Conservation (phyloP, 257 asterid species). For the Solanum rostratum region DNA sequence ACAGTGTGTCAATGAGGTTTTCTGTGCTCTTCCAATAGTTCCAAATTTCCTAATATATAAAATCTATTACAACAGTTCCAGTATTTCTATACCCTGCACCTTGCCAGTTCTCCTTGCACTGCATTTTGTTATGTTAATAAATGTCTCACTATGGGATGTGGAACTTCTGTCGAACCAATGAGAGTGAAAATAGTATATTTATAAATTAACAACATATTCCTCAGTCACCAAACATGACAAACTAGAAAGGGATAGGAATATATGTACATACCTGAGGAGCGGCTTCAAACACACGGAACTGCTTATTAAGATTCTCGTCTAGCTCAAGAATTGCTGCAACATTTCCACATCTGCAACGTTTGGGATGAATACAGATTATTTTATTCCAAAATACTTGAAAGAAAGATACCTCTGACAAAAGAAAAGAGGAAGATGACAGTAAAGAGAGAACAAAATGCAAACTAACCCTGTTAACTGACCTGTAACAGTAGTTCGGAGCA, state of each 20-base stretch:
- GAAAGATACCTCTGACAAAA: background rate
- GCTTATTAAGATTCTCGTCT: constrained; percentile 67
- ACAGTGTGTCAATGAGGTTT: background rate
- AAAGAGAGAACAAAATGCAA: background rate
- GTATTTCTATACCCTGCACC: background rate
- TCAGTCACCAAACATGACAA: background rate
- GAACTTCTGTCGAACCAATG: background rate
- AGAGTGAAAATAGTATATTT: background rate
- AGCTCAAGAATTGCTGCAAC: constrained; percentile 96
- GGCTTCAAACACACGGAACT: constrained; percentile 86
- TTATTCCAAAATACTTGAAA: background rate
- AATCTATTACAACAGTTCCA: background rate
- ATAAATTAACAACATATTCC: background rate
- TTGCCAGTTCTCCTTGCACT: background rate
- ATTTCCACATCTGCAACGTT: constrained; percentile 73
- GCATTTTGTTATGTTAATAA: background rate
- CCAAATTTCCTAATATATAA: background rate
- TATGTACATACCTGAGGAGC: constrained; percentile 71
- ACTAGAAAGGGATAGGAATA: background rate
- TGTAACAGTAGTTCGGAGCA: constrained; percentile 95
- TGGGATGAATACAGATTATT: background rate
- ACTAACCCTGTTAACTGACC: constrained; percentile 24
- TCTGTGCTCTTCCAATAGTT: background rate
- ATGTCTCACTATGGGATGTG: background rate
- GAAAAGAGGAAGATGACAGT: background rate